Base-by-base conservation (phyloP, 495 filamentous ascomycete genomes). In the Lentithecium fluviatile region DNA sequence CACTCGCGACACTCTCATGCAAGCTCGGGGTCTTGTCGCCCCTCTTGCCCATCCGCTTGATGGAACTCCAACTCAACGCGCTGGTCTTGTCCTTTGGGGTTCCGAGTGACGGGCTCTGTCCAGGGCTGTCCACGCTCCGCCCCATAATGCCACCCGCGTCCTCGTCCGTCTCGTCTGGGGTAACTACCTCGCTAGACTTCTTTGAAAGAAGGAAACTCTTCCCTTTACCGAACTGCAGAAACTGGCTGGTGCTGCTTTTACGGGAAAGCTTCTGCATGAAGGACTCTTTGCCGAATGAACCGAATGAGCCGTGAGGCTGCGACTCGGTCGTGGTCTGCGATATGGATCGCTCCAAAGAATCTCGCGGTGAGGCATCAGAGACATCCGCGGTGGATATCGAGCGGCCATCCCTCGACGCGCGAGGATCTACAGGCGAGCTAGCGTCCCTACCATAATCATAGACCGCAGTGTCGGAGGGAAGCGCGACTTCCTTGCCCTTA, bases 191-290 rank as follows among this genome's bases (percentile, higher is more conserved):
- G 49, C 34, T 60, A 5, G 59, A 13, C 40, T 62, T 65, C 57
- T 65, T 68, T 6, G 62, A 62, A 43, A 65, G 68, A 12, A 70
- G 55, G 21, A 54, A 60, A 10, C 47, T 23, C 48, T 70, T 70
- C 48, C 62, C 61, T 23, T 70, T 66, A 29, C 68, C 68, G 59
- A 73, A 73, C 42, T 64, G 60, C 3, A 56, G 36, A 54, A 75
- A 75, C 46, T 73, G 74, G 43, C 67, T 64, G 0, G 69, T 66
- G 47, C 65, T 70, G 40, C 58, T 63, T 56, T 76, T 76, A 34
- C 73, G 65, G 11, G 64, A 49, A n/a, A 76, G 62, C 53, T 74
- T 74, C 54, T 71, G 66, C 70, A 76, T 76, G 60, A 76, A 70
- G 1, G 53, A 48, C 43, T 74, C 71, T 50, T 70, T 73, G 36